Evolutionary conservation across 2,329 filamentous ascomycete species (phyloP), one percentile per base, ranked within the genome.

Genomic region (Alternaria burnsii): DNA sequence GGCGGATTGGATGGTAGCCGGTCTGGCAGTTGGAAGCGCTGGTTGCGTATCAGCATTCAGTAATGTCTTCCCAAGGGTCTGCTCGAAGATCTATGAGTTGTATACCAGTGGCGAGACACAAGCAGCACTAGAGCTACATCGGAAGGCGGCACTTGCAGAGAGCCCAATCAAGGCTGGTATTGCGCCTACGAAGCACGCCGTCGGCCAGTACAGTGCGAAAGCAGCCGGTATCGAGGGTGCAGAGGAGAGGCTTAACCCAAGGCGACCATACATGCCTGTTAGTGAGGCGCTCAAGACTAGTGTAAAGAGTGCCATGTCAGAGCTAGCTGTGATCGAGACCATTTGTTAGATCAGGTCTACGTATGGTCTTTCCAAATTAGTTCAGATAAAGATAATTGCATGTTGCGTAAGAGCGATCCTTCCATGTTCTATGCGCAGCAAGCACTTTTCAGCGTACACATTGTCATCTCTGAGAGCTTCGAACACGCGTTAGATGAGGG

Each of bases 161-260:
- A 85, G 85, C 58, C 85, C 86, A 1, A 86, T 85, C 70, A 91
- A 91, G 77, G 82, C 83, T 11, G 89, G 89, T 6, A 89, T 91
- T 67, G 88, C 88, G 9, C 82, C 83, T 2, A 87, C 86, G n/a
- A 91, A 92, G 78, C 91, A 89, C 71, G 89, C 88, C 0, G 88
- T 87, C 0, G 84, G 86, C 3, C 77, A 88, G 32, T 87, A 84
- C 65, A 86, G 86, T 34, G 89, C 87, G 2, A 85, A 91, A 38
- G 82, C 86, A 59, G 84, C 82, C 2, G 87, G 74, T 4, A 76
- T 88, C 2, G 69, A 76, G 50, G 61, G 66, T 22, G 63, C 75
- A 2, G 74, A 75, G 50, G 66, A 66, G 28, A 76, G 69, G 60
- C 43, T 76, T 40, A 64, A 60, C 40, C 75, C 74, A 2, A 65